Evolutionary conservation across 768 basidiomycete genomes (phyloP).

Genomic region (Cystobasidium ongulense): DNA sequence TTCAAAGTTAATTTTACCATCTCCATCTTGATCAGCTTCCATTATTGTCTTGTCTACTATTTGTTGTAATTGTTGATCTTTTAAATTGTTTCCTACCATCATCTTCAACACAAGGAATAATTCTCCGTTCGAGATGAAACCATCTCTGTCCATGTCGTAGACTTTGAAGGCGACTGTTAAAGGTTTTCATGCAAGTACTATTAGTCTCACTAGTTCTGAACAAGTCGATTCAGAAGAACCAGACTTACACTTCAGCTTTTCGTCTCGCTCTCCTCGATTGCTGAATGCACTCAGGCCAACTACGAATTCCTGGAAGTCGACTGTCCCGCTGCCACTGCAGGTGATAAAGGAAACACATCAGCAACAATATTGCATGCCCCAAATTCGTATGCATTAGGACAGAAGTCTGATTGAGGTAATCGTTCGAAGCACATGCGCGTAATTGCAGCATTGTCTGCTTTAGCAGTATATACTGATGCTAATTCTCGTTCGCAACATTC

Average conservation of each 20-base stretch:
- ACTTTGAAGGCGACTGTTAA: slow-evolving; percentile 99
- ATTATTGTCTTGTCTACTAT: slow-evolving; percentile 99
- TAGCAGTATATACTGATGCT: too few relatives aligned
- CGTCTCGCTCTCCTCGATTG: slow-evolving; percentile 89
- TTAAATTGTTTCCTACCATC: slow-evolving; percentile 99
- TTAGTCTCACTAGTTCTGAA: neutral
- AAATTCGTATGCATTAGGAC: too few relatives aligned
- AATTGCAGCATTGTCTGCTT: too few relatives aligned
- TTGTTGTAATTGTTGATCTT: slow-evolving; percentile 98
- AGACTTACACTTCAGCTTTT: slow-evolving; percentile 82
- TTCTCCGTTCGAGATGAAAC: slow-evolving; percentile 96
- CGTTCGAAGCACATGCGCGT: too few relatives aligned
- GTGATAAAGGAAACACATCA: neutral
- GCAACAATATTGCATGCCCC: too few relatives aligned
- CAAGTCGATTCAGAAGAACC: neutral
- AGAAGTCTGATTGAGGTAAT: too few relatives aligned
- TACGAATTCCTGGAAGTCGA: slow-evolving; percentile 98
- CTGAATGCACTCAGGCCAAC: slow-evolving; percentile 96
- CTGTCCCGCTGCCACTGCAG: slow-evolving; percentile 85
- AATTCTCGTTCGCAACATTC: too few relatives aligned
- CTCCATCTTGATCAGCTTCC: slow-evolving; percentile 98
- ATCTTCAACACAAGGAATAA: slow-evolving; percentile 97
- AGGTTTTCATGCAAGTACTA: neutral
- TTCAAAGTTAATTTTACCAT: slow-evolving; percentile 93
- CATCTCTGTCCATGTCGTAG: slow-evolving; percentile 96